These are phyloP conservation scores for Parmelia sp. DNA, from an alignment of 495 filamentous ascomycete species.

Conservation along the genomic window DNA sequence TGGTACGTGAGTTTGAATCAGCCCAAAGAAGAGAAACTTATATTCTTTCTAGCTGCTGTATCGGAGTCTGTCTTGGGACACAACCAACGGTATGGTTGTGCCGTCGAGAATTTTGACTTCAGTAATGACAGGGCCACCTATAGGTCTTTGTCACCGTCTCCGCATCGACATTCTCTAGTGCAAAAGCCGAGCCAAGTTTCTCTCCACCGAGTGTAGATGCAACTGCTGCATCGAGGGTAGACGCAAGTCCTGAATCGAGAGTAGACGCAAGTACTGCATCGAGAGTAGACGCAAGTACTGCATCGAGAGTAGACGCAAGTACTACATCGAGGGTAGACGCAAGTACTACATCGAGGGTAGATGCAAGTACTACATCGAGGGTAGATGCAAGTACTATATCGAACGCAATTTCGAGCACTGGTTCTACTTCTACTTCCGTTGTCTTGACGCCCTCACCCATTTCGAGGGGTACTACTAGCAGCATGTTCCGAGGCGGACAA, in stretches of 20 bases:
- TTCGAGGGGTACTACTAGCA: background rate
- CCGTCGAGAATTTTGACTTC: background rate
- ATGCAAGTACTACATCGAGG: no score
- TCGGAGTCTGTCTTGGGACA: background rate
- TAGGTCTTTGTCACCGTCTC: background rate
- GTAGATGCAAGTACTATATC: background rate
- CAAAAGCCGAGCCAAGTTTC: background rate
- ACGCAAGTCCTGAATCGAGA: no score
- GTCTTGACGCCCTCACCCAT: background rate
- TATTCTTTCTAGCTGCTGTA: background rate
- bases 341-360: no score
- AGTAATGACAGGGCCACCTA: background rate
- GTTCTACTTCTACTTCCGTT: background rate
- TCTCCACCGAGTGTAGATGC: background rate
- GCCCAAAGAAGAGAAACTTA: background rate
- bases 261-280: no score
- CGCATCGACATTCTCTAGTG: background rate
- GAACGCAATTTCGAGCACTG: background rate
- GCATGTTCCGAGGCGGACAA: background rate
- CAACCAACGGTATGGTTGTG: background rate
- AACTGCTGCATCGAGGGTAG: background rate
- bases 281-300: no score
- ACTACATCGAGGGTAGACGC: no score
- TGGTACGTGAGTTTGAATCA: background rate
- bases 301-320: no score